Evolutionary conservation across 805 yeast species (phyloP).

Genomic region (Lachancea cidri): DNA sequence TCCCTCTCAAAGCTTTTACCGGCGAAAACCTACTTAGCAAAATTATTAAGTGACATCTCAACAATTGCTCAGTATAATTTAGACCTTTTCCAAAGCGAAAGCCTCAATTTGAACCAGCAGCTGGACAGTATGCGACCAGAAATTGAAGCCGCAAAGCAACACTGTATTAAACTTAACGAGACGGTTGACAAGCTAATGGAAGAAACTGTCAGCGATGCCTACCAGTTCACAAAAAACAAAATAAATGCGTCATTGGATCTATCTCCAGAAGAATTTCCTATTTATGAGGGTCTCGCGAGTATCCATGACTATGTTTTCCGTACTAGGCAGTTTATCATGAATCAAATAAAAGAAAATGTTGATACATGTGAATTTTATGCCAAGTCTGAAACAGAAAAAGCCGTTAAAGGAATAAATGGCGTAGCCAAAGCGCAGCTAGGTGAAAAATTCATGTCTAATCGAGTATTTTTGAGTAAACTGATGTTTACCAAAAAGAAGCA

Average conservation of each 20-base stretch:
- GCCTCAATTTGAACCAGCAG: constrained; percentile 41
- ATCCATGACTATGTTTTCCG: constrained; percentile 63
- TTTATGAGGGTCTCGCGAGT: constrained; percentile 56
- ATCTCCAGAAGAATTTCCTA: constrained; percentile 33
- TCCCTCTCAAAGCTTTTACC: constrained; percentile 86
- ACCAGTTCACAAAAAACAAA: constrained; percentile 51
- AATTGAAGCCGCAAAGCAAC: constrained; percentile 47
- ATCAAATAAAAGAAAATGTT: constrained; percentile 61
- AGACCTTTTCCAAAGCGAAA: constrained; percentile 46
- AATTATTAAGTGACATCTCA: constrained; percentile 61
- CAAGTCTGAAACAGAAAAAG: constrained; percentile 48
- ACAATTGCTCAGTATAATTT: constrained; percentile 60
- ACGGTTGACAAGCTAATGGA: constrained; percentile 62
- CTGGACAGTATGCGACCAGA: constrained; percentile 58
- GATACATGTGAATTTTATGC: constrained; percentile 64
- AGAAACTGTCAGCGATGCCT: constrained; percentile 48
- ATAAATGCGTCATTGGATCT: constrained; percentile 48
- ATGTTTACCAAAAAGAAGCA: constrained; percentile 83
- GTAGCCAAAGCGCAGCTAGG: constrained; percentile 65
- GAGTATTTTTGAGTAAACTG: constrained; percentile 60
- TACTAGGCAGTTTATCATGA: constrained; percentile 65
- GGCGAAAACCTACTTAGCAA: constrained; percentile 78
- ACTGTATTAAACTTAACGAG: constrained; percentile 52
- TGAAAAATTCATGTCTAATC: constrained; percentile 50
- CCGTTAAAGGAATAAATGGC: constrained; percentile 56